Conservation (phyloP, 345 rosid genomes). For the Acer negundo region DNA sequence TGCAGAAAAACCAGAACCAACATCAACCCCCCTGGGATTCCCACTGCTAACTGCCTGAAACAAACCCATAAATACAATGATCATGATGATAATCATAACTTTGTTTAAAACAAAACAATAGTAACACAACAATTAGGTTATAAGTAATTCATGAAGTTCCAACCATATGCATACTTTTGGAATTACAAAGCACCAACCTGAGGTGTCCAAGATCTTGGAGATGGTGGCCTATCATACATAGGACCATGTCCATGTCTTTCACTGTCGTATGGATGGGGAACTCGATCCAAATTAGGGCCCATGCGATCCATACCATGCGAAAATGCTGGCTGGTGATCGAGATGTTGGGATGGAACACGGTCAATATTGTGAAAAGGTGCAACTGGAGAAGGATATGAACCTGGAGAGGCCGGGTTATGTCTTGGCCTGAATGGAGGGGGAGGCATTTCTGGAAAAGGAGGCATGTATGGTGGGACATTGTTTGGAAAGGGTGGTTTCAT, state of each 20-base stretch:
- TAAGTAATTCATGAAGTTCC: constrained; percentile 5
- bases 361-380: constrained; percentile 54
- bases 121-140: background rate
- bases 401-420: constrained; percentile 62
- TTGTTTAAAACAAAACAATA: background rate
- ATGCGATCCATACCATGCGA: constrained; percentile 44
- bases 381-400: constrained; percentile 55
- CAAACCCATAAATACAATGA: constrained; percentile 6
- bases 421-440: constrained; percentile 73
- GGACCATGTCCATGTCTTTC: constrained; percentile 71
- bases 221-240: constrained; percentile 62
- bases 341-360: constrained; percentile 42
- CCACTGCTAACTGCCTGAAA: constrained; percentile 48
- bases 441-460: constrained; percentile 68
- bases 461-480: constrained; percentile 58
- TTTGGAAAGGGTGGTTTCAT: constrained; percentile 44
- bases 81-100: background rate
- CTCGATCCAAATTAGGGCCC: constrained; percentile 38
- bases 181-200: constrained; percentile 47
- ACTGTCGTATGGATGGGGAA: constrained; percentile 42
- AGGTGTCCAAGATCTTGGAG: constrained; percentile 77
- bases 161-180: background rate
- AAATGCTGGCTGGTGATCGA: constrained; percentile 49
- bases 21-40: constrained; percentile 58
- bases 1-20: constrained; percentile 43